phyloP scores from a whole-genome alignment of 2,329 filamentous ascomycete genomes.

The Furcasterigmium furcatum region DNA sequence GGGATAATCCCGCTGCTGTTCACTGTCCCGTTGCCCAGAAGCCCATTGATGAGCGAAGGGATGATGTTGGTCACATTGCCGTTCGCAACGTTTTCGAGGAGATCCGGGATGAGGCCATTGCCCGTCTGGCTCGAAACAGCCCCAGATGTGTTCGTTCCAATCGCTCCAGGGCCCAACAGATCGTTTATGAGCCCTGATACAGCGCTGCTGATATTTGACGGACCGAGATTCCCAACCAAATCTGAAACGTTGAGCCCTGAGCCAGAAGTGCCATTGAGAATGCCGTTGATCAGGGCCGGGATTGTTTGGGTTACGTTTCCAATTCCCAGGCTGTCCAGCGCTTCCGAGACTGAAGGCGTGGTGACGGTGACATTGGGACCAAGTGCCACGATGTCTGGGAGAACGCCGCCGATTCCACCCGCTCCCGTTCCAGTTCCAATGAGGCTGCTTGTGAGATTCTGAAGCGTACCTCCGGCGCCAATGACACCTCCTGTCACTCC shows the following conservation, averaged over 20 bases:
- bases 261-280: not conserved
- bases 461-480: not conserved
- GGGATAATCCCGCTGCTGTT: slow-evolving; percentile 1
- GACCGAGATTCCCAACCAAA: not conserved
- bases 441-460: not conserved
- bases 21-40: not conserved
- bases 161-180: not conserved
- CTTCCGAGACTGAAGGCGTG: not conserved
- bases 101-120: not conserved
- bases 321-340: not conserved
- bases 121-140: not conserved
- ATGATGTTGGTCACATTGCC: slow-evolving; percentile 1
- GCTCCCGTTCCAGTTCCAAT: not conserved
- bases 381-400: not conserved
- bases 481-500: not conserved
- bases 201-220: not conserved
- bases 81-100: not conserved
- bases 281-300: not conserved
- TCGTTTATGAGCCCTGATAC: not conserved
- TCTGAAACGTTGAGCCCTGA: not conserved
- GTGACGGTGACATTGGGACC: not conserved
- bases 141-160: not conserved
- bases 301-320: not conserved
- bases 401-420: not conserved
- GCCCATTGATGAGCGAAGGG: not conserved